A percentile compares a stretch with the other conserved stretches of the same genome.
Conservation (phyloP, 257 asterid genomes). For the Ajuga chamaepitys region DNA sequence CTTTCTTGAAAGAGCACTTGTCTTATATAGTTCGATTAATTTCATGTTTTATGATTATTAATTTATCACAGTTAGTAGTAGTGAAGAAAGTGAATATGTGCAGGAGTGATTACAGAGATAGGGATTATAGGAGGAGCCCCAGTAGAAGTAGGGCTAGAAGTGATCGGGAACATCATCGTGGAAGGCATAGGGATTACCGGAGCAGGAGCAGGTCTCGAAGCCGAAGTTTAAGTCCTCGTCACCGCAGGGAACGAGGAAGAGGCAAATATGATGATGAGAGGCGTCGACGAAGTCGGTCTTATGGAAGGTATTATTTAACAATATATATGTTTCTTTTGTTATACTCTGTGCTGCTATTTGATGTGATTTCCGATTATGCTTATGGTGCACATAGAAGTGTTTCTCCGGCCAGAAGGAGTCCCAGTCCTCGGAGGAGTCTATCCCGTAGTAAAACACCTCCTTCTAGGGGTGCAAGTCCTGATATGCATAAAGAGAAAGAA, state of each 20-base stretch:
- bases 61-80: background rate
- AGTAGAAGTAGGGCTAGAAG: slow-evolving; percentile 70
- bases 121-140: slow-evolving; percentile 61
- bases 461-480: slow-evolving; percentile 67
- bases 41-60: too few species aligned
- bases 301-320: slow-evolving; percentile 50
- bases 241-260: slow-evolving; percentile 68
- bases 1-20: too few species aligned
- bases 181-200: slow-evolving; percentile 58
- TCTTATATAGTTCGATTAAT: too few species aligned
- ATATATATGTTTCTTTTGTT: background rate
- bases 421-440: slow-evolving; percentile 62
- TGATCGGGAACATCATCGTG: slow-evolving; percentile 64
- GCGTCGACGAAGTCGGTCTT: slow-evolving; percentile 70
- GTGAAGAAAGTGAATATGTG: slow-evolving; percentile 15
- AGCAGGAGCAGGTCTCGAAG: slow-evolving; percentile 46
- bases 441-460: slow-evolving; percentile 53
- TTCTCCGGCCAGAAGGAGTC: slow-evolving; percentile 74
- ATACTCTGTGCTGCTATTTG: background rate
- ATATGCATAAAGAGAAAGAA: slow-evolving; percentile 33
- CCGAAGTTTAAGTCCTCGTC: slow-evolving; percentile 61
- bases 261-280: slow-evolving; percentile 63
- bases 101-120: slow-evolving; percentile 54
- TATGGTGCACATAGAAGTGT: slow-evolving; percentile 35
- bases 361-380: background rate